Base-by-base conservation (phyloP, 768 basidiomycete species). In the Lentinula raphanica region DNA sequence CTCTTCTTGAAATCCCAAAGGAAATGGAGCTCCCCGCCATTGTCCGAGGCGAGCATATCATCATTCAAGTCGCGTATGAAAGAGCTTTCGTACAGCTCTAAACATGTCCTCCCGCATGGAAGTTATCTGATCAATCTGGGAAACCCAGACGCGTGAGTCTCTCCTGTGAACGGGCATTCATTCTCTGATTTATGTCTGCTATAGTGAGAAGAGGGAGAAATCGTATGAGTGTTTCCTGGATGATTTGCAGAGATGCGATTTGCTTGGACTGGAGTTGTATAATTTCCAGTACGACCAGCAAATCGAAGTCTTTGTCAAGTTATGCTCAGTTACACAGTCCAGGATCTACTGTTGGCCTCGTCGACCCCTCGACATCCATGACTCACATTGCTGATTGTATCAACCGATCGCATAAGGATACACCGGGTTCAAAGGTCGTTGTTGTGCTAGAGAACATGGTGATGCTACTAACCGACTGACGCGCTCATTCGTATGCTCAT, bases 401-500 rank as follows among this genome's bases (percentile, higher is more conserved):
- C 60, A 93, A 94, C 61, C 76, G 78, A 15, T 91, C 87, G 0
- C 92, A 94, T 65, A 66, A 66, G 49, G 77, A 72, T 60, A 92
- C 88, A 0, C 68, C 71, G 9, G 56, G 46, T 5, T 57, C 56
- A 8, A 71, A 63, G 6, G 81, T 93, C 7, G 77, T 82, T 1
- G 79, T 77, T 9, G 86, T 94, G 6, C 71, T 95, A 3, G 92
- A 94, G 69, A 92, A 90, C 64, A 95, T 94, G 93, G 92, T 81
- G 28, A 8, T 36, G 46, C 3, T 39, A 2, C 17, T 5, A 28
- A 4, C 23, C 17, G 46, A 21, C 17, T 5, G 9, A 35, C 58
- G 4, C 29, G 29, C n/a, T 49, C 48, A 12, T 42, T 40, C 6
- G 32, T 7, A 51, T 35, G 40, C 51, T 35, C 27, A 25, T 25